Evolutionary conservation across 306 rosid species (phyloP), one percentile per base, ranked within the genome.

Genomic region (Ormosia emarginata): DNA sequence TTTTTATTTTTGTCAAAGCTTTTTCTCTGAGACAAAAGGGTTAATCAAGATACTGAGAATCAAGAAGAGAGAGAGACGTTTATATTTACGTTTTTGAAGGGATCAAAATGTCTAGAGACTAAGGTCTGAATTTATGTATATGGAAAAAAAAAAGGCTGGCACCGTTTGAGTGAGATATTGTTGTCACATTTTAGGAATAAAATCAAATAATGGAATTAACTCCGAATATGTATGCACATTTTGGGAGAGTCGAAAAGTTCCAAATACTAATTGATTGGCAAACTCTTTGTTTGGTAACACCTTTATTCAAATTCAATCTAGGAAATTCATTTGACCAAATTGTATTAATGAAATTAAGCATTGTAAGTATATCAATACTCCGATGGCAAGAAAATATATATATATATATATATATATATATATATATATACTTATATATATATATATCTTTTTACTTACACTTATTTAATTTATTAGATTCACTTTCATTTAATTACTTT

Each of bases 101-200:
- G 17, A 33, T 58, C 72, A 71, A 53, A 15, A 11, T 5, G n/a
- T 37, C 37, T 40, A 59, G 34, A 55, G 40, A 17, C 3, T 55
- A 57, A 57, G 24, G n/a, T 3, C 4, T 33, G 4, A 33, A 61
- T 59, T 65, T 24, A 55, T 39, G 8, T 59, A 58, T 46, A 18
- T 44, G 58, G 58, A 44, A 81, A 73, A 67, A 59, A 74, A 67
- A 61, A 39, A 69, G 6, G 57, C n/a, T 15, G n/a, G n/a, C 62
- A 11, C n/a, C 18, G 0, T 1, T 18, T 74, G 32, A 24, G 24
- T 41, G 75, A 4, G 3, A 17, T 9, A 5, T 12, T 36, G 3
- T 40, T 76, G 30, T 76, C n/a, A 67, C 46, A 0, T 41, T 70
- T 83, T 70, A 47, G 72, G 79, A 40, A 70, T 30, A 4, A 57